Conservation (phyloP, 2,329 filamentous ascomycete species). For the Penicillium palitans region DNA sequence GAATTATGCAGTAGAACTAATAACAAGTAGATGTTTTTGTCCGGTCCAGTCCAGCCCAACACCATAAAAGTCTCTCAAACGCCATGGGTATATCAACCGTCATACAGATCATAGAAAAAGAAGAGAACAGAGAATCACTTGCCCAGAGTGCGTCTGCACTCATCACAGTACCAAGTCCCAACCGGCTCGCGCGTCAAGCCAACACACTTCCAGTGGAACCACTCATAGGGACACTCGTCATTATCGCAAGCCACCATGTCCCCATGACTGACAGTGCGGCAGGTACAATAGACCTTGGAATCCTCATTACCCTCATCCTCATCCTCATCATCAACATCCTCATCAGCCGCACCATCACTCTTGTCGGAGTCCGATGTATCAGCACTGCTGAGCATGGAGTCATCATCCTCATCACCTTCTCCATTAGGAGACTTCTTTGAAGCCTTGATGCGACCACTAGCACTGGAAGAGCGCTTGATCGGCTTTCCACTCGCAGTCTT, state of each 20-base stretch:
- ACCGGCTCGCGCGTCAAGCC: constrained; percentile 61
- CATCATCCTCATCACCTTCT: constrained; percentile 49
- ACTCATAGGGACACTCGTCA: constrained; percentile 63
- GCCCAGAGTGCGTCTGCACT: constrained; percentile 48
- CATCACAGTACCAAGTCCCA: constrained; percentile 59
- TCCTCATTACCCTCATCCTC: constrained; percentile 56
- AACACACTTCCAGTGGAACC: constrained; percentile 68
- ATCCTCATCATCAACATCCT: constrained; percentile 49
- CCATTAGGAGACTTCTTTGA: constrained; percentile 47
- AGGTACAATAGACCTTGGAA: constrained; percentile 66
- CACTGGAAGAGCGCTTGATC: constrained; percentile 47
- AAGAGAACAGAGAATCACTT: constrained; percentile 27
- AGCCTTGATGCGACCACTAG: constrained; percentile 38
- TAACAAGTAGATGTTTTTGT: background rate
- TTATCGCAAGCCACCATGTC: constrained; percentile 70
- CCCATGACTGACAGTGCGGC: constrained; percentile 64
- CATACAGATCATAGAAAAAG: constrained; percentile 8
- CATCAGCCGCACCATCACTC: constrained; percentile 37
- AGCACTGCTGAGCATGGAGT: constrained; percentile 55
- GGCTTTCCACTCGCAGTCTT: constrained; percentile 41
- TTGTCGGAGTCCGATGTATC: constrained; percentile 51
- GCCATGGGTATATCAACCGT: constrained; percentile 25
- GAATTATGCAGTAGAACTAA: constrained; percentile 3
- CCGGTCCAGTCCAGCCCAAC: background rate
- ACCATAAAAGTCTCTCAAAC: constrained; percentile 8